A percentile compares a stretch with the other conserved stretches of the same genome.
Evolutionary conservation across 2,329 filamentous ascomycete genomes (phyloP).

Genomic region (Colletotrichum australisinense): DNA sequence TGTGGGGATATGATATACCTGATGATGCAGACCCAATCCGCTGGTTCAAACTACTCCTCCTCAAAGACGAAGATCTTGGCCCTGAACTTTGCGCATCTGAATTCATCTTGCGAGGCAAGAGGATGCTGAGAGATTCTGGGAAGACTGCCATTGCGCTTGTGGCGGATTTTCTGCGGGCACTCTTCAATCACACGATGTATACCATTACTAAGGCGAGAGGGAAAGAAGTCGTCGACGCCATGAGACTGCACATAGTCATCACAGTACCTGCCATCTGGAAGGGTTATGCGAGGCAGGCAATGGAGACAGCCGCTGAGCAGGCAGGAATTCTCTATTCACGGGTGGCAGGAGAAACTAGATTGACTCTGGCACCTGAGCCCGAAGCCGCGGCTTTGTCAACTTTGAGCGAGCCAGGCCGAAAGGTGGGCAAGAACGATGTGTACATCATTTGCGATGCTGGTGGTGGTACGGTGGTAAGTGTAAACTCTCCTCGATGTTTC

Average conservation of each 20-base stretch:
- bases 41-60: slow-evolving; percentile 56
- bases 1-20: slow-evolving; percentile 48
- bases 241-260: slow-evolving; percentile 49
- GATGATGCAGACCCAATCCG: slow-evolving; percentile 37
- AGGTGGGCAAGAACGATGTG: slow-evolving; percentile 29
- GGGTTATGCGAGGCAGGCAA: slow-evolving; percentile 47
- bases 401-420: slow-evolving; percentile 39
- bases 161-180: slow-evolving; percentile 42
- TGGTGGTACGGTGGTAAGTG: slow-evolving; percentile 45
- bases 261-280: slow-evolving; percentile 60
- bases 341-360: slow-evolving; percentile 41
- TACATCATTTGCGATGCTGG: slow-evolving; percentile 51
- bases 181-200: slow-evolving; percentile 46
- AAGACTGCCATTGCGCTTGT: slow-evolving; percentile 44
- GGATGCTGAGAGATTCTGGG: background rate
- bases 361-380: slow-evolving; percentile 54
- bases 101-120: slow-evolving; percentile 36
- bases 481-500: background rate
- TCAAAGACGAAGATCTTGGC: slow-evolving; percentile 45
- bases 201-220: slow-evolving; percentile 43
- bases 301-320: slow-evolving; percentile 47
- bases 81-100: slow-evolving; percentile 37
- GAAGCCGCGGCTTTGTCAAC: slow-evolving; percentile 56
- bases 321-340: slow-evolving; percentile 50
- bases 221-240: slow-evolving; percentile 35